Conservation (phyloP, 2,329 filamentous ascomycete genomes). For the Pestalotiopsis sp. region DNA sequence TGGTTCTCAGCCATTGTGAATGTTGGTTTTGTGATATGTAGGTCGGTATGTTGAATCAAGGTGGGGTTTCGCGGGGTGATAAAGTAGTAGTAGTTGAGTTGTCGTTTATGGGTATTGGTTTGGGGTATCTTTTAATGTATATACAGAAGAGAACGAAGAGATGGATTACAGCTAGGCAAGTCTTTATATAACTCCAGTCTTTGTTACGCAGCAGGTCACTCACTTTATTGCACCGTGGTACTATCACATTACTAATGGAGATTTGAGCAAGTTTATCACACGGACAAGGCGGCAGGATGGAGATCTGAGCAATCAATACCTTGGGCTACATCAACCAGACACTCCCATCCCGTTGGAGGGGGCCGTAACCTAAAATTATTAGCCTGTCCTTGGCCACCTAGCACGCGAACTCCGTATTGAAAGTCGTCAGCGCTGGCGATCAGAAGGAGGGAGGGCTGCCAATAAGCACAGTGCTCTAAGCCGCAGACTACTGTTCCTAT, state of each 20-base stretch:
- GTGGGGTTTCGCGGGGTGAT: neutral
- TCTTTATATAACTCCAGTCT: neutral
- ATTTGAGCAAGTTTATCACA: constrained; percentile 5
- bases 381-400: neutral
- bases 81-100: neutral
- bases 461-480: too few relatives aligned
- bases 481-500: neutral
- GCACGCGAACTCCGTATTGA: neutral
- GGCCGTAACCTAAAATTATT: neutral
- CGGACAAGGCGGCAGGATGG: neutral
- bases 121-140: neutral
- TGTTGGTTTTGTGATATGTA: constrained; percentile 6
- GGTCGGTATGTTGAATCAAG: neutral
- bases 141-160: neutral
- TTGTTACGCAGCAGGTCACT: constrained; percentile 1
- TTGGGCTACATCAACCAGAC: neutral
- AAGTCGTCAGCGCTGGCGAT: neutral
- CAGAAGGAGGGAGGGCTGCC: neutral
- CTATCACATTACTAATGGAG: neutral
- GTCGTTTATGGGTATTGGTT: neutral
- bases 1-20: constrained; percentile 74
- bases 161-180: neutral
- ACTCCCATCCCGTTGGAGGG: neutral
- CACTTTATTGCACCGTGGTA: neutral
- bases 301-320: neutral